A percentile compares a stretch with the other conserved stretches of the same genome.
Conservation (phyloP, 768 basidiomycete genomes). For the Suillus placidus region DNA sequence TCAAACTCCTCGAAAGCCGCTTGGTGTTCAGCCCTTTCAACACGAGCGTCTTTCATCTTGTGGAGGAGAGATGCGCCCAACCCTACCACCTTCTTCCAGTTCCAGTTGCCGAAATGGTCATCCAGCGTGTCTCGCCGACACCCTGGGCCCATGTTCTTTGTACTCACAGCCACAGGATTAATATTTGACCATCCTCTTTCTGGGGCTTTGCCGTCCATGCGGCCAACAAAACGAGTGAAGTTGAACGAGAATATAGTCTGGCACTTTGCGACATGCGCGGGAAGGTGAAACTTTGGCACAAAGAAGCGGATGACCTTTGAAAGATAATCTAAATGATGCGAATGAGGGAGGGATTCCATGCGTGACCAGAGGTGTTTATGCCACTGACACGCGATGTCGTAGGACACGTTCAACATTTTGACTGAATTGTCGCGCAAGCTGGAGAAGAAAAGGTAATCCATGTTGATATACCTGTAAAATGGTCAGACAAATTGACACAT, state of each 20-base stretch:
- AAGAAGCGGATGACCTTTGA: conserved; percentile 3
- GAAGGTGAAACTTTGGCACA: conserved; percentile 29
- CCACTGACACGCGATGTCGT: neutral
- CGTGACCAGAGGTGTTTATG: conserved; percentile 15
- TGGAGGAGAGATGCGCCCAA: neutral
- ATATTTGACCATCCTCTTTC: conserved; percentile 24
- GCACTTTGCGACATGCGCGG: conserved; percentile 21
- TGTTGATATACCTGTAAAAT: conserved; percentile 9
- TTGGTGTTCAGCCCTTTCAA: conserved; percentile 2
- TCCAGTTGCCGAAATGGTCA: neutral
- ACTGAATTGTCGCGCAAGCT: too few relatives aligned
- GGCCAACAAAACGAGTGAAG: conserved; percentile 15
- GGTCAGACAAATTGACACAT: neutral
- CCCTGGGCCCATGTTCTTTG: conserved; percentile 11
- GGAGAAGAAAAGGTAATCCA: too few relatives aligned
- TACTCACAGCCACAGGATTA: conserved; percentile 14
- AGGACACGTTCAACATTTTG: too few relatives aligned
- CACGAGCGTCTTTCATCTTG: conserved; percentile 1
- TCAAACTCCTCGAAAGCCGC: conserved; percentile 1
- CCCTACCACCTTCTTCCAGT: neutral
- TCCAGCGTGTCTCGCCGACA: conserved; percentile 6
- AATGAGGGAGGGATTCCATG: conserved; percentile 4
- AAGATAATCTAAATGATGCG: neutral
- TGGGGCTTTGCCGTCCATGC: conserved; percentile 24
- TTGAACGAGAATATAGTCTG: conserved; percentile 3